Evolutionary conservation across 176 grass and related monocot species (phyloP).

Genomic region (Leersia perrieri): DNA sequence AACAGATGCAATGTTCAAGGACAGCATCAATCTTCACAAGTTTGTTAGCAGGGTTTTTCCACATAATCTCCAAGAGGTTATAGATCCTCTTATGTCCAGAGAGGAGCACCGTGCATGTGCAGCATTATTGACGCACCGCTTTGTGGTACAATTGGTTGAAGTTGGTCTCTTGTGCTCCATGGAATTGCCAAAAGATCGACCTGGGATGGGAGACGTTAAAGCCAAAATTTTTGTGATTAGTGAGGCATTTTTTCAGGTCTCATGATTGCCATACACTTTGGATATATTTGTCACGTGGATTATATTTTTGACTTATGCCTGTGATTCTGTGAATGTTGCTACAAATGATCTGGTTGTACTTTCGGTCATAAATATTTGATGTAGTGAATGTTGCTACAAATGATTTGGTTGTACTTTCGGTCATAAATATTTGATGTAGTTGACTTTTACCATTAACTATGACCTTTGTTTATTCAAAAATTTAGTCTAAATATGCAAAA

Average conservation of each 20-base stretch:
- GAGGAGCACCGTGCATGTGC: background rate
- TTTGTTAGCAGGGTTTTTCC: background rate
- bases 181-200: constrained; percentile 23
- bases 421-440: too few species aligned
- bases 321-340: too few species aligned
- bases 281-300: too few species aligned
- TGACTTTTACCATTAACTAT: too few species aligned
- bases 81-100: background rate
- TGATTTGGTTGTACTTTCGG: too few species aligned
- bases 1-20: background rate
- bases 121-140: background rate
- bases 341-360: too few species aligned
- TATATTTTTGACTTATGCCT: too few species aligned
- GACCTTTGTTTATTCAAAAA: too few species aligned
- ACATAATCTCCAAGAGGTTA: background rate
- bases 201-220: constrained; percentile 15
- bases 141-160: background rate
- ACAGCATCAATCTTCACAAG: background rate
- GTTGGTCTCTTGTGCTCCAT: constrained; percentile 24
- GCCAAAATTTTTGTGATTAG: background rate
- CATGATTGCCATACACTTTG: background rate
- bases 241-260: background rate
- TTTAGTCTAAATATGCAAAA: too few species aligned
- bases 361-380: too few species aligned
- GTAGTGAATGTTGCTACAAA: too few species aligned